Evolutionary conservation across 2,329 filamentous ascomycete genomes (phyloP).

Genomic region (Stemphylium lycopersici): DNA sequence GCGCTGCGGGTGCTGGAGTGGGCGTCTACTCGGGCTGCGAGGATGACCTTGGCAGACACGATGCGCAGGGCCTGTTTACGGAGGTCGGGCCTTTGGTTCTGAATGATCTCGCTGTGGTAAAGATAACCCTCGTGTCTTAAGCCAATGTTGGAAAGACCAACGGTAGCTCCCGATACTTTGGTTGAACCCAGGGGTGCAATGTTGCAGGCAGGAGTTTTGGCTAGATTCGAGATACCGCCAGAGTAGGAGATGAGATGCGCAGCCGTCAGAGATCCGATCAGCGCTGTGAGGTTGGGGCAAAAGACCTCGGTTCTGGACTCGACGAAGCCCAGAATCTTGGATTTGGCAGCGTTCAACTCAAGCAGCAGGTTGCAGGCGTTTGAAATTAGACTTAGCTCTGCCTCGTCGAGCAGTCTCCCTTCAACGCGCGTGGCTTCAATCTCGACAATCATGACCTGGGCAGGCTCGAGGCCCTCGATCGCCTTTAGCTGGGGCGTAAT

Average conservation of each 20-base stretch:
- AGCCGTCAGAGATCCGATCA: constrained; percentile 90
- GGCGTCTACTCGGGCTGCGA: constrained; percentile 90
- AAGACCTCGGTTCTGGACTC: constrained; percentile 97
- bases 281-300: constrained; percentile 87
- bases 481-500: constrained; percentile 78
- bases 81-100: constrained; percentile 80
- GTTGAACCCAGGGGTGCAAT: constrained; percentile 89
- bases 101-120: constrained; percentile 89
- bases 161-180: constrained; percentile 77
- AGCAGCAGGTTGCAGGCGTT: constrained; percentile 87
- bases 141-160: constrained; percentile 85
- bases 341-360: constrained; percentile 85
- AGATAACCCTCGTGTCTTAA: constrained; percentile 91
- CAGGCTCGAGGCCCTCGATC: constrained; percentile 75
- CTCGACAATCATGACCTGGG: constrained; percentile 92
- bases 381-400: constrained; percentile 75
- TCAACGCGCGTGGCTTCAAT: constrained; percentile 92
- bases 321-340: constrained; percentile 87
- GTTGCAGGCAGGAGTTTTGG: constrained; percentile 93
- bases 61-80: constrained; percentile 96
- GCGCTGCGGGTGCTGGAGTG: constrained; percentile 83
- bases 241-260: constrained; percentile 96
- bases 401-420: constrained; percentile 75
- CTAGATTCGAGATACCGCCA: constrained; percentile 84
- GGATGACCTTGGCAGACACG: constrained; percentile 87